A percentile compares a stretch with the other conserved stretches of the same genome.
These are phyloP conservation scores for Spathaspora passalidarum DNA, from an alignment of 805 yeast genomes.

Conservation along the genomic window DNA sequence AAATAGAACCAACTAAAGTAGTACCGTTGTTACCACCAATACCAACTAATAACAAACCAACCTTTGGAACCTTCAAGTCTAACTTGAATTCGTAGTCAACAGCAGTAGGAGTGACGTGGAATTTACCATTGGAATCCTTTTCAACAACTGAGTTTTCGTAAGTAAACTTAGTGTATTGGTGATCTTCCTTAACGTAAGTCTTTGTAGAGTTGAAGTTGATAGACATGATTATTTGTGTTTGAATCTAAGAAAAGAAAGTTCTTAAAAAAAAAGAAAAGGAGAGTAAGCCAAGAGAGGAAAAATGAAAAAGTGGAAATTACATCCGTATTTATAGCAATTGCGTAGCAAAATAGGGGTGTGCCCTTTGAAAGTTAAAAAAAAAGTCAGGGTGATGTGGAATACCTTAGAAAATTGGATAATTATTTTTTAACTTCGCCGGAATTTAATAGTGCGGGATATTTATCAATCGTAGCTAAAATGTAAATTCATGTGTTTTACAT, in stretches of 20 bases:
- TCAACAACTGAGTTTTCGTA: conserved; percentile 77
- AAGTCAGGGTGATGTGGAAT: not conserved
- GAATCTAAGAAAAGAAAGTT: not conserved
- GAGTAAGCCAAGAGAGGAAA: not conserved
- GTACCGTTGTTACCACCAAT: conserved; percentile 97
- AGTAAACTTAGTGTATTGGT: conserved; percentile 59
- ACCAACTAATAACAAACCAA: conserved; percentile 89
- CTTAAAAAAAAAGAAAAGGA: not conserved
- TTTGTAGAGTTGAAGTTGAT: conserved; percentile 58
- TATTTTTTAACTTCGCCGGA: conserved; percentile 7
- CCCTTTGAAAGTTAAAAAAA: not conserved
- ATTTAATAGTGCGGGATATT: conserved; percentile 3
- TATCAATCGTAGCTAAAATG: not conserved
- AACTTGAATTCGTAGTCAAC: conserved; percentile 82
- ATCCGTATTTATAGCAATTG: not conserved
- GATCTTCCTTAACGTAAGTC: conserved; percentile 46
- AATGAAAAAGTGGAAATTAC: not conserved
- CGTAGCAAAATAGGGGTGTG: not conserved
- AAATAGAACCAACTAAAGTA: conserved; percentile 78
- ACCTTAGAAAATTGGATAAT: not conserved
- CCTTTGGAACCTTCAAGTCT: conserved; percentile 75
- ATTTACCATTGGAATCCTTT: conserved; percentile 47
- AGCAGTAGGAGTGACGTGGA: conserved; percentile 65
- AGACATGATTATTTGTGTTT: conserved; percentile 5
- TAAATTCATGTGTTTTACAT: not conserved